Evolutionary conservation across 805 yeast species (phyloP), one percentile per base, ranked within the genome.

Genomic region (Ogataea dorogensis): DNA sequence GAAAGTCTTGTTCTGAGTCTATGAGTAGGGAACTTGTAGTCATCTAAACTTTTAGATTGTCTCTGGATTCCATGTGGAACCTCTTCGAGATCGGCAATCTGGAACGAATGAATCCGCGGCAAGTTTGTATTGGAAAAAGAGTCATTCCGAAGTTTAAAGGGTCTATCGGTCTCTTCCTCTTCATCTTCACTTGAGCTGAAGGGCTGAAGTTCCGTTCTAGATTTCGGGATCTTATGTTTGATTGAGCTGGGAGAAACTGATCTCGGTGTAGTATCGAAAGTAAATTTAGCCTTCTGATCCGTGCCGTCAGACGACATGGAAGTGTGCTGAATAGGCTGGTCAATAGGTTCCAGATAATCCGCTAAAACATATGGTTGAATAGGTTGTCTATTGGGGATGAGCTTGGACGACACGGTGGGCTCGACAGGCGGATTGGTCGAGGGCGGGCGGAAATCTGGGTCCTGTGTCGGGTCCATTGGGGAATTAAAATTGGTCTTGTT

Each of bases 1-100:
- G 75, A 64, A 52, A 89, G 61, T 36, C 72, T 71, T 16, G 79
- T 76, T 19, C 86, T 81, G 35, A 91, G 68, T 42, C 98, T 68
- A 63, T 93, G 98, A 1, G 83, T 75, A 2, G 98, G 98, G 61
- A 93, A 93, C 39, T 68, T 60, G 63, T 93, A 93, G 31, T 76
- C 73, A 10, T 72, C 74, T 17, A 89, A 61, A 9, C 63, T 64
- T 43, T 76, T 77, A 1, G 98, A 89, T 61, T 93, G 98, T 44
- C 98, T 74, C 31, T 77, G 80, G 36, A 93, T 77, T 1, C 98
- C 97, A 50, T 85, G 89, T 0, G 98, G 98, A 9, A 93, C 96
- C 61, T 93, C 98, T 59, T 93, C 98, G 41, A 93, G 70, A 54
- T 89, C 96, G 0, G 97, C 98, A 33, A 86, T 82, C 53, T 86